A percentile compares a stretch with the other conserved stretches of the same genome.
Conservation (phyloP, 2,329 filamentous ascomycete species). For the Cephalotrichum gorgonifer region DNA sequence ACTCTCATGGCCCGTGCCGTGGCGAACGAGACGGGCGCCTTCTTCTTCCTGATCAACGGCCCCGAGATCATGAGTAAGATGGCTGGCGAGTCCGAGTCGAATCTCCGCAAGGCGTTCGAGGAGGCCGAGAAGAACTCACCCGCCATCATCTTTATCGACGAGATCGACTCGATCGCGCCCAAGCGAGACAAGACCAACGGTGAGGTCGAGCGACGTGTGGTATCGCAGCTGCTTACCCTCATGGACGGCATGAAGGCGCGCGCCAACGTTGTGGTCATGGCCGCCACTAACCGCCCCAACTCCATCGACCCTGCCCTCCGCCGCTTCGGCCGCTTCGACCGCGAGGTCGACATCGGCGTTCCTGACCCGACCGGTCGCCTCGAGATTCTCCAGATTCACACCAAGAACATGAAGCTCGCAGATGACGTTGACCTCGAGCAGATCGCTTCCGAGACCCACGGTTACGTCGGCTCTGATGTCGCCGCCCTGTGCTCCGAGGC, state of each 20-base stretch:
- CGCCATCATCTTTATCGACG: constrained; percentile 98
- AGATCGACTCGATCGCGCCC: constrained; percentile 97
- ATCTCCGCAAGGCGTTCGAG: constrained; percentile 97
- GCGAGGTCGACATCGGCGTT: constrained; percentile 96
- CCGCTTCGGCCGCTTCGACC: constrained; percentile 97
- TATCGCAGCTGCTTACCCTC: constrained; percentile 90
- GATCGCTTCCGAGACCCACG: constrained; percentile 95
- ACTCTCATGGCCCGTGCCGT: constrained; percentile 98
- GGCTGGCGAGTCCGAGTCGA: constrained; percentile 98
- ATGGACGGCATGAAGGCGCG: constrained; percentile 99
- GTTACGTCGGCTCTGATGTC: constrained; percentile 97
- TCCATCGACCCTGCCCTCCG: constrained; percentile 96
- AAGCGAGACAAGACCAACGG: constrained; percentile 99
- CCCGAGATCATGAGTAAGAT: constrained; percentile 99
- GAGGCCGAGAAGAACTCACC: constrained; percentile 99
- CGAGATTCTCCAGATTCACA: constrained; percentile 98
- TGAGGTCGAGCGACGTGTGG: constrained; percentile 95
- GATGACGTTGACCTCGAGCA: constrained; percentile 96
- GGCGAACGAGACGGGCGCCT: constrained; percentile 96
- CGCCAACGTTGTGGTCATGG: constrained; percentile 98
- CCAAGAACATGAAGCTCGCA: constrained; percentile 99
- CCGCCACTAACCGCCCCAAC: constrained; percentile 96
- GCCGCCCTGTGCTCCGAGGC: constrained; percentile 97
- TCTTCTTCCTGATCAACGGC: constrained; percentile 99
- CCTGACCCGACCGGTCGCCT: constrained; percentile 96